Evolutionary conservation across 768 basidiomycete genomes (phyloP).

Genomic region (Galerina sulciceps): DNA sequence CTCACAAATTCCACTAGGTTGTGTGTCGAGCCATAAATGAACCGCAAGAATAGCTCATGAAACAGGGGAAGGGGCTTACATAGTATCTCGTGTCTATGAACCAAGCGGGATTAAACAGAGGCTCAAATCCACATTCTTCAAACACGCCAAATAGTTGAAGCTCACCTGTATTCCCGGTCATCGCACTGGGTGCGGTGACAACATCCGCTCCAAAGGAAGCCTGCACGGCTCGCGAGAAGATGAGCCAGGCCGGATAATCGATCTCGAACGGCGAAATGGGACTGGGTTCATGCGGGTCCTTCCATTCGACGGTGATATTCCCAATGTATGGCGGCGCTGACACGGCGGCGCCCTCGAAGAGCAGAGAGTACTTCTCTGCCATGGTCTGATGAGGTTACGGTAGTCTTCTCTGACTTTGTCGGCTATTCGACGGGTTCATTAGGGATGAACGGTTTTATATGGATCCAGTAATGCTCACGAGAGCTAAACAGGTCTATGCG

Average conservation of each 20-base stretch:
- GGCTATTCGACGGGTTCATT: constrained; percentile 9
- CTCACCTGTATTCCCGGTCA: constrained; percentile 35
- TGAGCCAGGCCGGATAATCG: constrained; percentile 25
- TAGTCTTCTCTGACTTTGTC: constrained; percentile 20
- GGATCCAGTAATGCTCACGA: constrained; percentile 13
- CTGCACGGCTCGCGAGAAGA: constrained; percentile 30
- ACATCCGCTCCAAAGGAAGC: constrained; percentile 30
- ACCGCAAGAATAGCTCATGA: neutral
- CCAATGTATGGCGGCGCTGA: constrained; percentile 26
- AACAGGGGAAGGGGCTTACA: constrained; percentile 19
- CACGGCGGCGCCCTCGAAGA: constrained; percentile 19
- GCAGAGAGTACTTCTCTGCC: constrained; percentile 29
- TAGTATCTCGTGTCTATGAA: constrained; percentile 31
- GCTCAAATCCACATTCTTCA: neutral
- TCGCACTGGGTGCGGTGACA: constrained; percentile 31
- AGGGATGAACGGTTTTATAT: too few relatives aligned
- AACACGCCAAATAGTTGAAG: neutral
- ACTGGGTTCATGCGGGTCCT: constrained; percentile 24
- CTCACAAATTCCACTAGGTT: constrained; percentile 30
- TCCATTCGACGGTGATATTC: constrained; percentile 27
- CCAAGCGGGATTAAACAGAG: too few relatives aligned
- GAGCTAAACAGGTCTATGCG: constrained; percentile 33
- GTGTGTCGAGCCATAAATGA: neutral
- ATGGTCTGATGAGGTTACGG: constrained; percentile 26
- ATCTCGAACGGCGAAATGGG: constrained; percentile 28